phyloP scores from a whole-genome alignment of 1,139 yeast genomes.

The Lodderomyces metapsilosis region DNA sequence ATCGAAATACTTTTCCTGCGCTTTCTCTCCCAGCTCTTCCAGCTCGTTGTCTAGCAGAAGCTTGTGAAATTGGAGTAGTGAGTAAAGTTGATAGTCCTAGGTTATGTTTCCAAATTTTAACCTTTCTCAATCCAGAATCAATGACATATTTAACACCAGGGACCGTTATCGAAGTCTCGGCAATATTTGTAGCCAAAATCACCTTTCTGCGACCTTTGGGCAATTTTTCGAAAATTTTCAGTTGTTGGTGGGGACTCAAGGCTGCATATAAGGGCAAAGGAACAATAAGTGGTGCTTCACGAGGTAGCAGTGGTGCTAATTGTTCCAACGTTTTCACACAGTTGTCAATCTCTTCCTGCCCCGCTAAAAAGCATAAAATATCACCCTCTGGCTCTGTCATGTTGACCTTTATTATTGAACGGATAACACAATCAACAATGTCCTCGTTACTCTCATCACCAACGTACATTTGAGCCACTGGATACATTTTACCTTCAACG shows the following conservation, averaged over 20 bases:
- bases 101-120: constrained; percentile 91
- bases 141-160: constrained; percentile 93
- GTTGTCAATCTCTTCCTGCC: constrained; percentile 96
- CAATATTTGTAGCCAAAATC: constrained; percentile 89
- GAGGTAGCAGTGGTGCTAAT: constrained; percentile 65
- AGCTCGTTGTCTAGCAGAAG: constrained; percentile 91
- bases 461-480: constrained; percentile 72
- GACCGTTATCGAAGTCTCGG: constrained; percentile 95
- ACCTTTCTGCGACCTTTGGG: constrained; percentile 69
- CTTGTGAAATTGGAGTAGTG: constrained; percentile 90
- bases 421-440: constrained; percentile 74
- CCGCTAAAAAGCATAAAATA: constrained; percentile 84
- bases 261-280: constrained; percentile 93
- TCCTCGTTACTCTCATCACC: constrained; percentile 57
- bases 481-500: constrained; percentile 88
- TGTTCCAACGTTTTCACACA: constrained; percentile 63
- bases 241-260: constrained; percentile 79
- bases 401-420: constrained; percentile 76
- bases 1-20: constrained; percentile 79
- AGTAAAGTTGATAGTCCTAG: constrained; percentile 86
- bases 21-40: constrained; percentile 99
- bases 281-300: constrained; percentile 71
- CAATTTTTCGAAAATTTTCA: constrained; percentile 66
- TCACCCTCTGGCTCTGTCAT: constrained; percentile 83
- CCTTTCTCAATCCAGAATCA: constrained; percentile 89